Conservation (phyloP, 2,329 filamentous ascomycete species). For the Coniella lustricola region DNA sequence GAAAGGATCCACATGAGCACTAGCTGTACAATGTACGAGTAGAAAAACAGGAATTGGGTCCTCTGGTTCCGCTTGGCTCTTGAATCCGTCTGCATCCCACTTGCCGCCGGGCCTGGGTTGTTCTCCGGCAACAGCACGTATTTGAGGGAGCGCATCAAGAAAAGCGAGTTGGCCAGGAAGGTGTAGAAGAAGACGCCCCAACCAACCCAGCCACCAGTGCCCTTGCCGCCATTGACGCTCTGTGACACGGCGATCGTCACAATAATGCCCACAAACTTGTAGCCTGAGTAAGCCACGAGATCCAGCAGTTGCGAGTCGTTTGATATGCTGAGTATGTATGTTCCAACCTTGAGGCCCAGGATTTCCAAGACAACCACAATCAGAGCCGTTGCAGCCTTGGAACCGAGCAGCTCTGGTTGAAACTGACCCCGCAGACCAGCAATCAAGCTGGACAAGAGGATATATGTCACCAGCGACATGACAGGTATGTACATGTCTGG, state of each 20-base stretch:
- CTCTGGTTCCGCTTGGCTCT: conserved; percentile 79
- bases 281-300: conserved; percentile 90
- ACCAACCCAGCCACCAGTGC: conserved; percentile 80
- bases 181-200: conserved; percentile 89
- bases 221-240: conserved; percentile 67
- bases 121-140: conserved; percentile 91
- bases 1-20: conserved; percentile 82
- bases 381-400: conserved; percentile 78
- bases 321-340: conserved; percentile 88
- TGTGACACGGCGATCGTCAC: conserved; percentile 76
- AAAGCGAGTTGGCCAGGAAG: conserved; percentile 90
- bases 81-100: conserved; percentile 64
- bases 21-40: conserved; percentile 90
- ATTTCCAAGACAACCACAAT: conserved; percentile 84
- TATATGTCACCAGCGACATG: conserved; percentile 97
- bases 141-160: conserved; percentile 87
- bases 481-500: conserved; percentile 99
- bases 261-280: conserved; percentile 98
- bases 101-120: conserved; percentile 51
- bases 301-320: conserved; percentile 92
- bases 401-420: conserved; percentile 86
- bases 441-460: conserved; percentile 83
- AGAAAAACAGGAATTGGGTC: conserved; percentile 88
- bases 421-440: conserved; percentile 87
- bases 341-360: conserved; percentile 80